phyloP scores from a whole-genome alignment of 2,329 filamentous ascomycete species.

The Chrysoporthe cubensis region DNA sequence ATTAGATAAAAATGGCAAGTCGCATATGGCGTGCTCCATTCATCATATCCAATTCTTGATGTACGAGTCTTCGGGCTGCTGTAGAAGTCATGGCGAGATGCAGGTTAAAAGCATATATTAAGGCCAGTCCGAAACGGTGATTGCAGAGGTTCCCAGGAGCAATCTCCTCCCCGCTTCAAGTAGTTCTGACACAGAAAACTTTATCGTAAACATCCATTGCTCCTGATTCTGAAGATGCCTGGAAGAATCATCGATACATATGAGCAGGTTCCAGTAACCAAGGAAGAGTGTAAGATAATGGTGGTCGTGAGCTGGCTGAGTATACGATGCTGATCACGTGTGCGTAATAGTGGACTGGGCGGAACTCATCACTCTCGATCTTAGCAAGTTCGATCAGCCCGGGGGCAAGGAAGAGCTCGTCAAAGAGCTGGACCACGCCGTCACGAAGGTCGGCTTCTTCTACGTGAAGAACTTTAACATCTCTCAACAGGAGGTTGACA shows the following conservation, averaged over 20 bases:
- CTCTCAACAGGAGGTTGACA: conserved; percentile 59
- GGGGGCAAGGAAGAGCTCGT: conserved; percentile 40
- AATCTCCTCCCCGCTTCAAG: neutral
- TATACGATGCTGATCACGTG: conserved; percentile 4
- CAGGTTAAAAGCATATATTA: neutral
- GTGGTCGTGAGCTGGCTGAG: neutral
- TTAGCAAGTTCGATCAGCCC: conserved; percentile 38
- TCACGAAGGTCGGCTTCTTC: conserved; percentile 52
- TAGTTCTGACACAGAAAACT: neutral
- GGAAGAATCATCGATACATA: conserved; percentile 36
- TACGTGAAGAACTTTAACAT: conserved; percentile 67
- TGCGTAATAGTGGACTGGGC: conserved; percentile 35
- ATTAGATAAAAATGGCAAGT: neutral
- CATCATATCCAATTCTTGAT: too few species aligned
- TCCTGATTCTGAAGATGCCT: conserved; percentile 31
- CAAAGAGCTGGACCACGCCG: conserved; percentile 39
- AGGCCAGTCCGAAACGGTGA: neutral
- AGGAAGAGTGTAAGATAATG: conserved; percentile 34
- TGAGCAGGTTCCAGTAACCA: conserved; percentile 37
- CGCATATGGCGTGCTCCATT: neutral
- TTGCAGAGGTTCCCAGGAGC: neutral
- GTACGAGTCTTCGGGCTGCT: neutral
- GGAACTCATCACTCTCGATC: conserved; percentile 38
- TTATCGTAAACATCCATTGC: neutral
- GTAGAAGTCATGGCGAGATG: neutral